Evolutionary conservation across 1,139 yeast genomes (phyloP).

Genomic region (Magnusiomyces suaveolens): DNA sequence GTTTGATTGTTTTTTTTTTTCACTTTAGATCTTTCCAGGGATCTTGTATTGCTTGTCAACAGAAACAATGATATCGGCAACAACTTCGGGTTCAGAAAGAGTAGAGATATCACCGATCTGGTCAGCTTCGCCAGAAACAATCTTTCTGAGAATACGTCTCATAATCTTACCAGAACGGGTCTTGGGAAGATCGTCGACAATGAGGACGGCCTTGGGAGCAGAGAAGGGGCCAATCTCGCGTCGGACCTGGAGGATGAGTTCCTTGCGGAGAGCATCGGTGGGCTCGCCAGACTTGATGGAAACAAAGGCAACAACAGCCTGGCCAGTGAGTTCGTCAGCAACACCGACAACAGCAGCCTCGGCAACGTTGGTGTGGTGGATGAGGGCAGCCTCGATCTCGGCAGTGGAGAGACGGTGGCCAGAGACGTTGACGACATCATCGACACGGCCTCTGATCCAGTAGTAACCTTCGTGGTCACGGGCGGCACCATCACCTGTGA

Average conservation of each 20-base stretch:
- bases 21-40: background rate
- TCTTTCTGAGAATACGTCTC: slow-evolving; percentile 87
- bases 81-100: slow-evolving; percentile 71
- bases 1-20: background rate
- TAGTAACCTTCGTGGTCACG: slow-evolving; percentile 88
- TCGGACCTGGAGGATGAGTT: slow-evolving; percentile 68
- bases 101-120: slow-evolving; percentile 83
- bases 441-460: slow-evolving; percentile 94
- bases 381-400: slow-evolving; percentile 79
- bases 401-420: slow-evolving; percentile 91
- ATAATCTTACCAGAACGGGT: slow-evolving; percentile 91
- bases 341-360: slow-evolving; percentile 89
- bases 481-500: slow-evolving; percentile 95
- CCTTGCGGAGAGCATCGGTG: slow-evolving; percentile 50
- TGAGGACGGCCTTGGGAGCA: slow-evolving; percentile 75
- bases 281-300: slow-evolving; percentile 42
- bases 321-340: slow-evolving; percentile 82
- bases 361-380: slow-evolving; percentile 62
- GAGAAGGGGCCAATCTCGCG: slow-evolving; percentile 88
- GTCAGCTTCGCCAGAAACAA: slow-evolving; percentile 73
- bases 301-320: slow-evolving; percentile 82
- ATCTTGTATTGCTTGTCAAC: slow-evolving; percentile 19
- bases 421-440: slow-evolving; percentile 85
- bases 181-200: slow-evolving; percentile 80
- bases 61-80: slow-evolving; percentile 49